These are phyloP conservation scores for Stagonosporopsis tanaceti DNA, from an alignment of 2,329 filamentous ascomycete genomes.

Conservation along the genomic window DNA sequence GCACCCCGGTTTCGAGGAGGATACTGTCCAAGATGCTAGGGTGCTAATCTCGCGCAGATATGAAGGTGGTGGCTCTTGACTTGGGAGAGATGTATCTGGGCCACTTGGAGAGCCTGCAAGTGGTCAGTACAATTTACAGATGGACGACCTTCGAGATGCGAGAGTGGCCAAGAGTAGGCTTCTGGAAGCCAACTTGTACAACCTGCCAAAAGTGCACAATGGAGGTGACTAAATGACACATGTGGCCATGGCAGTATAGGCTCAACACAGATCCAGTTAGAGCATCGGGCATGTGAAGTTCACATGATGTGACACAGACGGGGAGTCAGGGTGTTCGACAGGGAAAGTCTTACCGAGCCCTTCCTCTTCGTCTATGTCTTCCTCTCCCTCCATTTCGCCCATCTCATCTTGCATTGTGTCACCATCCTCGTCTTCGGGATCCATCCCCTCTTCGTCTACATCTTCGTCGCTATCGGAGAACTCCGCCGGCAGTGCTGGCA, in stretches of 20 bases:
- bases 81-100: constrained; percentile 23
- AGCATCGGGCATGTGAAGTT: not conserved
- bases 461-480: constrained; percentile 42
- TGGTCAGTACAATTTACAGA: constrained; percentile 8
- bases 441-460: constrained; percentile 28
- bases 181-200: constrained; percentile 6
- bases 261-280: not conserved
- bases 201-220: not conserved
- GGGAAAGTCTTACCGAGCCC: constrained; percentile 28
- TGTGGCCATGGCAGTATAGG: not conserved
- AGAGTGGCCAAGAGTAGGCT: not conserved
- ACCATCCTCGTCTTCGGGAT: constrained; percentile 32
- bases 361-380: constrained; percentile 59
- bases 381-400: constrained; percentile 33
- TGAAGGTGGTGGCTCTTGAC: constrained; percentile 48
- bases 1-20: constrained; percentile 80
- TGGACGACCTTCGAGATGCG: not conserved
- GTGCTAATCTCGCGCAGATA: constrained; percentile 83
- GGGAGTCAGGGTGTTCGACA: not conserved
- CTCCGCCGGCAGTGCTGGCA: constrained; percentile 28
- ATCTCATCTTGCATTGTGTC: constrained; percentile 37
- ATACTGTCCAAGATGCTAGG: constrained; percentile 82
- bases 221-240: not conserved
- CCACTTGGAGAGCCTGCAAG: constrained; percentile 28
- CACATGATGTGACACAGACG: constrained; percentile 4